These are phyloP conservation scores for Arabidopsis hybrid DNA, from an alignment of 441 rosid genomes.

Conservation along the genomic window DNA sequence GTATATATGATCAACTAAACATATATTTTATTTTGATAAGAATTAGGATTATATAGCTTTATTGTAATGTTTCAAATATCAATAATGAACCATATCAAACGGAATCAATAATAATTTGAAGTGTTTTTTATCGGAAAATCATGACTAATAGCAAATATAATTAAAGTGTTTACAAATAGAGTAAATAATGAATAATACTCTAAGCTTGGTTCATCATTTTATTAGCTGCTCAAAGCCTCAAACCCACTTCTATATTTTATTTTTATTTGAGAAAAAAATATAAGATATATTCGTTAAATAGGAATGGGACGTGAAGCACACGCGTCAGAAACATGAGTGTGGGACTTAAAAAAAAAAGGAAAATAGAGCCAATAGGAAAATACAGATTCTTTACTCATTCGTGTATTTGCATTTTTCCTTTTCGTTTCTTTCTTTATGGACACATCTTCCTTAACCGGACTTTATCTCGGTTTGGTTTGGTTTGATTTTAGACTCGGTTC, in stretches of 20 bases:
- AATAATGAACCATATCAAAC: not conserved
- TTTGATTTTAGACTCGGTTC: constrained; percentile 6
- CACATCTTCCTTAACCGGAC: constrained; percentile 16
- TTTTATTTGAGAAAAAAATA: not conserved
- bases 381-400: constrained; percentile 28
- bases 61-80: not conserved
- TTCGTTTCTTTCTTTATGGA: constrained; percentile 26
- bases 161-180: not conserved
- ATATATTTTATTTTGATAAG: not conserved
- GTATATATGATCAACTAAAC: too few species aligned
- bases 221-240: constrained; percentile 21
- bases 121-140: not conserved
- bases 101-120: not conserved
- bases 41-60: not conserved
- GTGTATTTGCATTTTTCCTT: constrained; percentile 3
- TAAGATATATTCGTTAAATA: not conserved
- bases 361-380: constrained; percentile 27
- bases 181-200: not conserved
- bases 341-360: not conserved
- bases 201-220: not conserved
- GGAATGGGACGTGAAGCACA: not conserved
- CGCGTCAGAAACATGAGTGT: constrained; percentile 4
- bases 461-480: constrained; percentile 16
- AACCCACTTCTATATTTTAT: not conserved
- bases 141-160: not conserved